A percentile compares a stretch with the other conserved stretches of the same genome.
phyloP scores from a whole-genome alignment of 2,329 filamentous ascomycete species.

The Alternaria infectoria region DNA sequence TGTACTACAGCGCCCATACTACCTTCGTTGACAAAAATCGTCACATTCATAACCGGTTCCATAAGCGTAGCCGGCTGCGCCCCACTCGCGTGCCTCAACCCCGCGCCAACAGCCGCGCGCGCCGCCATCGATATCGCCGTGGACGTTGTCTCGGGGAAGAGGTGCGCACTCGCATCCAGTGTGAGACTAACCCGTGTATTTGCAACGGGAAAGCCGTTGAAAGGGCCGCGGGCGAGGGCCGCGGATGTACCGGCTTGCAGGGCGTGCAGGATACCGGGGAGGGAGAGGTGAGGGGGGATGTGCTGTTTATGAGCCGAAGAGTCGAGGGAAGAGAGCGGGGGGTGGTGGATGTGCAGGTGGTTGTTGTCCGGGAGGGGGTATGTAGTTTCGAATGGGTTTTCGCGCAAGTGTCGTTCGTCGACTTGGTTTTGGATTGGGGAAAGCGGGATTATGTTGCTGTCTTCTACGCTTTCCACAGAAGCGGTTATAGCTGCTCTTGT shows the following conservation, averaged over 20 bases:
- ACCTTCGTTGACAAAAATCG: slow-evolving; percentile 83
- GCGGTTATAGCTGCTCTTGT: slow-evolving; percentile 80
- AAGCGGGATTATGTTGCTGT: slow-evolving; percentile 20
- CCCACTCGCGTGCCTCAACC: no score
- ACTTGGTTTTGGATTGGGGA: slow-evolving; percentile 21
- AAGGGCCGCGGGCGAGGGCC: slow-evolving; percentile 83
- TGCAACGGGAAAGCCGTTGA: slow-evolving; percentile 80
- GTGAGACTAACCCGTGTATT: slow-evolving; percentile 73
- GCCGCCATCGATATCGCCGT: slow-evolving; percentile 72
- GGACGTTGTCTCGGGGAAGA: slow-evolving; percentile 71
- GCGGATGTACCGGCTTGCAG: slow-evolving; percentile 82
- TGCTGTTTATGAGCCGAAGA: slow-evolving; percentile 49
- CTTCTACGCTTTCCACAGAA: slow-evolving; percentile 65
- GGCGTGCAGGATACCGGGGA: slow-evolving; percentile 57
- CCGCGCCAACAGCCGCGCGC: slow-evolving; percentile 59
- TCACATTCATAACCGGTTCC: slow-evolving; percentile 91
- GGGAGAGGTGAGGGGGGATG: slow-evolving; percentile 61
- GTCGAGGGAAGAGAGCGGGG: slow-evolving; percentile 53
- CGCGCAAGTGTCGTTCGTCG: slow-evolving; percentile 32
- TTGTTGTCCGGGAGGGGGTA: slow-evolving; percentile 68
- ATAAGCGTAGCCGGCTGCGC: slow-evolving; percentile 68
- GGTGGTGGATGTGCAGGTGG: slow-evolving; percentile 63
- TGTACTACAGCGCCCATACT: slow-evolving; percentile 83
- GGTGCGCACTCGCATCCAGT: slow-evolving; percentile 69
- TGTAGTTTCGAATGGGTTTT: slow-evolving; percentile 36